phyloP scores from a whole-genome alignment of 2,329 filamentous ascomycete species.

The Dactylellina leptospora region DNA sequence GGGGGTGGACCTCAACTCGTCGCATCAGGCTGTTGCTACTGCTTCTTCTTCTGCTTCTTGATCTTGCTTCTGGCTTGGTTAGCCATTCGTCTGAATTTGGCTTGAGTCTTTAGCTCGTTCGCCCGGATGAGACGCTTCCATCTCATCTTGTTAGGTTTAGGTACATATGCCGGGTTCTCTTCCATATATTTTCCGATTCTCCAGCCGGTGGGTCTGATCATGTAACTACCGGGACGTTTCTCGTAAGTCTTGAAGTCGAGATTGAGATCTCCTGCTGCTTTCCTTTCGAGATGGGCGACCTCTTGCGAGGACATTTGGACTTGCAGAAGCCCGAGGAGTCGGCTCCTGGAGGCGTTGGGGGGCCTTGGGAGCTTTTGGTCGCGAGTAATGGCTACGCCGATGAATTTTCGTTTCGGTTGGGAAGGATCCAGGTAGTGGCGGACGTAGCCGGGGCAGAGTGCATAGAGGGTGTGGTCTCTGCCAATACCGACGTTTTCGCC shows the following conservation, averaged over 20 bases:
- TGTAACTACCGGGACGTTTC: constrained; percentile 28
- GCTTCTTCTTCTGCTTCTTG: constrained; percentile 43
- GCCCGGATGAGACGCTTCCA: constrained; percentile 39
- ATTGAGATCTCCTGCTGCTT: constrained; percentile 26
- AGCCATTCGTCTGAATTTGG: constrained; percentile 35
- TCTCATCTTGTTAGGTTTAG: constrained; percentile 43
- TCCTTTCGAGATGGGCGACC: constrained; percentile 28
- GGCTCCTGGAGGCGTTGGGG: constrained; percentile 74
- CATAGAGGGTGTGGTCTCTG: constrained; percentile 94
- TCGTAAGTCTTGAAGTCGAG: constrained; percentile 22
- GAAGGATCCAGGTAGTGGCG: constrained; percentile 94
- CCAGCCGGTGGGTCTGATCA: constrained; percentile 41
- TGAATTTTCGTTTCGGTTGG: constrained; percentile 90
- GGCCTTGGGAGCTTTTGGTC: constrained; percentile 81
- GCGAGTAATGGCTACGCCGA: constrained; percentile 88
- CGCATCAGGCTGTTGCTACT: not conserved
- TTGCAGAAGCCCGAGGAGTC: constrained; percentile 76
- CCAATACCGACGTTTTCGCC: constrained; percentile 96
- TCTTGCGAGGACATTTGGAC: constrained; percentile 41
- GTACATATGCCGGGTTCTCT: constrained; percentile 33
- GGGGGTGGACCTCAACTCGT: not conserved
- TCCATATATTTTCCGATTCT: constrained; percentile 47
- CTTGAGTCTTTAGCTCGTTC: constrained; percentile 30
- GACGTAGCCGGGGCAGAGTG: constrained; percentile 85
- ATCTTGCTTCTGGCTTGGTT: constrained; percentile 10